phyloP scores from a whole-genome alignment of 139 green algal genomes.

The Volvox reticuliferus region DNA sequence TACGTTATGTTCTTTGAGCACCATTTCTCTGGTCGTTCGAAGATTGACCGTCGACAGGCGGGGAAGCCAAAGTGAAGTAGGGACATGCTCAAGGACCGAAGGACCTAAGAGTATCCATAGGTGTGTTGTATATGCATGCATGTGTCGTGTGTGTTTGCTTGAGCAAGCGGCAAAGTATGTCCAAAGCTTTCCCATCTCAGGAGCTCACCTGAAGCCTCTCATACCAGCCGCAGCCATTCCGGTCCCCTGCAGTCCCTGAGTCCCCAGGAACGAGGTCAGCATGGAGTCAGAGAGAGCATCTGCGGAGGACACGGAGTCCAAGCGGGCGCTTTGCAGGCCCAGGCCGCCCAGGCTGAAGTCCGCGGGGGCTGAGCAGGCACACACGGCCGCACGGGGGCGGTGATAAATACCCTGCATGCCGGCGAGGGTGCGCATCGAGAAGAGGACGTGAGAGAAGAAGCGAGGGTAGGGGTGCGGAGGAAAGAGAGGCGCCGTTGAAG shows the following conservation, averaged over 20 bases:
- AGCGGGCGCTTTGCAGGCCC: neutral
- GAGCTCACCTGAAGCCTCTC: neutral
- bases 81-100: neutral
- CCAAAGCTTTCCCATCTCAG: neutral
- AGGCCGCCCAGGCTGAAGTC: slow-evolving; percentile 8
- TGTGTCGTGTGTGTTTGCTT: too few species aligned
- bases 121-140: too few species aligned
- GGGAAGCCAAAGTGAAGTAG: neutral
- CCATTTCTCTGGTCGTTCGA: neutral
- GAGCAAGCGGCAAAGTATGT: neutral
- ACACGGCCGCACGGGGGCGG: slow-evolving; percentile 10
- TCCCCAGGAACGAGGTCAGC: neutral
- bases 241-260: neutral
- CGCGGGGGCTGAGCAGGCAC: slow-evolving; percentile 19
- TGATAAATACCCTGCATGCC: slow-evolving; percentile 51
- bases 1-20: neutral
- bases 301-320: slow-evolving; percentile 28
- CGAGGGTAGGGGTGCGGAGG: neutral
- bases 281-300: slow-evolving; percentile 50
- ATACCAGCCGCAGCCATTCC: neutral
- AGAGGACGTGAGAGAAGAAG: neutral
- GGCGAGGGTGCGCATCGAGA: neutral
- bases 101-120: too few species aligned
- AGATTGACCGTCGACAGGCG: neutral
- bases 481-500: neutral